Conservation (phyloP, 805 yeast species). For the Yamadazyma akitaensis region DNA sequence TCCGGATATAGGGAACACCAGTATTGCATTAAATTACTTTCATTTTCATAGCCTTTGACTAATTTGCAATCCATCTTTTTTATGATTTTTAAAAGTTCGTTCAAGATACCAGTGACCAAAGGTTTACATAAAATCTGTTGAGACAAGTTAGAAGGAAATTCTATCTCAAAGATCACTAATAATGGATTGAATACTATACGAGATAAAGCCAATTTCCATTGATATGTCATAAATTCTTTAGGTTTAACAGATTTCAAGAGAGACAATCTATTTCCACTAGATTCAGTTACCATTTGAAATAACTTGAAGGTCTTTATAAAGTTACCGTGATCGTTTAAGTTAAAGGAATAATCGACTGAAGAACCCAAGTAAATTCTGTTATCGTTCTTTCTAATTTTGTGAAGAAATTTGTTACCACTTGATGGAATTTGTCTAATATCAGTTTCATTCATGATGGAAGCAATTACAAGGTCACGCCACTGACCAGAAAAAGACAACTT, state of each 20-base stretch:
- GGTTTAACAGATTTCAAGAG: constrained; percentile 50
- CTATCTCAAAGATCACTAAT: constrained; percentile 68
- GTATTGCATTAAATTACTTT: constrained; percentile 51
- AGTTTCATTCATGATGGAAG: constrained; percentile 60
- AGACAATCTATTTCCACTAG: constrained; percentile 35
- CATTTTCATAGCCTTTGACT: constrained; percentile 67
- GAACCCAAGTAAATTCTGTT: constrained; percentile 45
- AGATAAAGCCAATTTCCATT: constrained; percentile 84
- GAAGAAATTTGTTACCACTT: constrained; percentile 22
- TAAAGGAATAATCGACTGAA: constrained; percentile 10
- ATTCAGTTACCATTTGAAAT: constrained; percentile 33
- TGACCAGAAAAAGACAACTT: constrained; percentile 38
- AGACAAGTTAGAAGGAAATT: constrained; percentile 55
- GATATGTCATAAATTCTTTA: constrained; percentile 63
- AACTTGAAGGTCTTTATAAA: constrained; percentile 23
- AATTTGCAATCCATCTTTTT: constrained; percentile 75
- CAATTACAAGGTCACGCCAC: constrained; percentile 28
- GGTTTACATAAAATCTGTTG: constrained; percentile 82
- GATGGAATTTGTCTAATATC: constrained; percentile 44
- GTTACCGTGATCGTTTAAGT: constrained; percentile 12
- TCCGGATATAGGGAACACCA: constrained; percentile 48
- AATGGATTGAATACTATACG: constrained; percentile 75
- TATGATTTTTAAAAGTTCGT: constrained; percentile 69
- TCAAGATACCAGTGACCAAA: constrained; percentile 71
- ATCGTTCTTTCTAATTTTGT: constrained; percentile 36